Percentiles rank a stretch among this genome's conserved stretches.
Conservation (phyloP, 1,284 basidiomycete species). For the Microstroma glucosiphilum region DNA sequence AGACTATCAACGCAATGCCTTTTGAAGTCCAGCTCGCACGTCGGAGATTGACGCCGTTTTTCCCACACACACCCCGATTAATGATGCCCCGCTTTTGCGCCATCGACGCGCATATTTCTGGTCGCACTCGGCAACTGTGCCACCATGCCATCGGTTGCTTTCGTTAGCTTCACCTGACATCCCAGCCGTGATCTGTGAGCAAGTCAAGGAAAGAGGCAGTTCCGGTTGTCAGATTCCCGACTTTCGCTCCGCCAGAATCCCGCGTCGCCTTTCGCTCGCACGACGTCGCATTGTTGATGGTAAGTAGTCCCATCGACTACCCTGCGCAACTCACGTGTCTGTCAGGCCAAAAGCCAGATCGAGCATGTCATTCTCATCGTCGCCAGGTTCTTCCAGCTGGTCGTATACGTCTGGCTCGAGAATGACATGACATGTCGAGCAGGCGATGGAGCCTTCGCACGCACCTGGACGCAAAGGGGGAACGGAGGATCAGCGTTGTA, state of each 20-base stretch:
- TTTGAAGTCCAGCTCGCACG: too few relatives aligned
- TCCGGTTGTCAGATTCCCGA: background rate
- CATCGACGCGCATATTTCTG: conserved; percentile 93
- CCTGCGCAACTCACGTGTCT: conserved; percentile 64
- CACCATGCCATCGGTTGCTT: conserved; percentile 76
- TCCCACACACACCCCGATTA: conserved; percentile 6
- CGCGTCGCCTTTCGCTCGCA: background rate
- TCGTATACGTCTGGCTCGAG: conserved; percentile 77
- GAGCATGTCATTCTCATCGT: conserved; percentile 88
- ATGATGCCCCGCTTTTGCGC: conserved; percentile 35
- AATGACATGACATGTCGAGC: conserved; percentile 95
- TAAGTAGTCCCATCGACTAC: too few relatives aligned
- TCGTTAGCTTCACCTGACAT: conserved; percentile 74
- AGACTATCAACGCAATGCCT: too few relatives aligned
- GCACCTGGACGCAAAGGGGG: conserved; percentile 20
- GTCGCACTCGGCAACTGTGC: conserved; percentile 86
- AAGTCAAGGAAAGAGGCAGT: background rate
- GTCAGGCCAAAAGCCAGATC: conserved; percentile 96
- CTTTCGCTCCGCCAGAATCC: background rate
- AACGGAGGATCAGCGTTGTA: background rate
- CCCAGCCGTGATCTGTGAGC: conserved; percentile 57
- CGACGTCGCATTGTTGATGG: background rate
- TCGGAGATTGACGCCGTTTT: too few relatives aligned
- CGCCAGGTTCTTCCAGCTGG: conserved; percentile 78
- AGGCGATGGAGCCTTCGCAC: conserved; percentile 92